These are phyloP conservation scores for Quercus suber DNA, from an alignment of 306 rosid genomes.

Conservation along the genomic window DNA sequence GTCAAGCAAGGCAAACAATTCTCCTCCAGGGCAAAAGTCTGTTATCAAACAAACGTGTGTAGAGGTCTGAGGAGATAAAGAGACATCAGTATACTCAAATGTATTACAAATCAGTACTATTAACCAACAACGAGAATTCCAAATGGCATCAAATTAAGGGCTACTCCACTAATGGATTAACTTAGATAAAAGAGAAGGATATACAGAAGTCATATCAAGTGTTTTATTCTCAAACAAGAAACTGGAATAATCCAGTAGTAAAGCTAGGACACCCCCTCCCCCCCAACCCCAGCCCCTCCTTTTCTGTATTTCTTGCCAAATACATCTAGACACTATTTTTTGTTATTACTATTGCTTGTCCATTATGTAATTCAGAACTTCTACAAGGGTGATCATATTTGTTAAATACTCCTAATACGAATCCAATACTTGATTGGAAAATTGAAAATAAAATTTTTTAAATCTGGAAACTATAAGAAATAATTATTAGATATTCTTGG, in stretches of 20 bases:
- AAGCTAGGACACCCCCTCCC: too few relatives aligned
- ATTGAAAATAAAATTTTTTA: not conserved
- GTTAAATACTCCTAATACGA: not conserved
- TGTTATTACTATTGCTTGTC: not conserved
- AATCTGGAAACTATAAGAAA: not conserved
- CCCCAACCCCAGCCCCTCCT: too few relatives aligned
- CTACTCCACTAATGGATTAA: too few relatives aligned
- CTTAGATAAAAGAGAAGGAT: too few relatives aligned
- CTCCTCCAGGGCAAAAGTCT: conserved; percentile 89
- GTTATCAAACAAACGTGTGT: conserved; percentile 94
- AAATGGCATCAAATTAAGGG: not conserved
- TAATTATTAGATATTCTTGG: not conserved
- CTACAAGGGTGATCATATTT: not conserved
- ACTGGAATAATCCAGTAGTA: too few relatives aligned
- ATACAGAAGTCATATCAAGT: too few relatives aligned
- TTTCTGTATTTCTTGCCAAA: not conserved
- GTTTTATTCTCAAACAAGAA: too few relatives aligned
- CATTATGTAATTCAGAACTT: not conserved
- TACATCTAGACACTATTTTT: not conserved
- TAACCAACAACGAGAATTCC: not conserved
- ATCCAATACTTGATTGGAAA: not conserved
- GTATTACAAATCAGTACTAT: not conserved
- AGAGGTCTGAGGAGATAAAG: conserved; percentile 58
- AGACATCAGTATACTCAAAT: conserved; percentile 19
- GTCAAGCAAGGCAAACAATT: conserved; percentile 89